Percentiles rank a stretch among this genome's conserved stretches.
Evolutionary conservation across 768 basidiomycete species (phyloP).

Genomic region (Lentinula boryana): DNA sequence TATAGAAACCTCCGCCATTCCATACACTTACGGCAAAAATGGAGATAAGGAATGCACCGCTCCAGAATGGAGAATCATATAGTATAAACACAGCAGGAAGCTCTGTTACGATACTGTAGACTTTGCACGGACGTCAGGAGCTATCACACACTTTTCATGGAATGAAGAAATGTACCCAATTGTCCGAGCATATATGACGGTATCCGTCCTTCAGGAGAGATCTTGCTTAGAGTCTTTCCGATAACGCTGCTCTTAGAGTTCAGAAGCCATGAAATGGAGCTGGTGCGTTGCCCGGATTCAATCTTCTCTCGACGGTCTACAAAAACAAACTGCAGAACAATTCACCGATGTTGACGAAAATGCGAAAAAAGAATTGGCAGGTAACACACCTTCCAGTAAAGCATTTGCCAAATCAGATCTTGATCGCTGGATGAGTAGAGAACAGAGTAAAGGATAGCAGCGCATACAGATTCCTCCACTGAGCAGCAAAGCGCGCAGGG

Average conservation of each 20-base stretch:
- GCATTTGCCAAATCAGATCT: slow-evolving; percentile 90
- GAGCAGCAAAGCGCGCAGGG: slow-evolving; percentile 68
- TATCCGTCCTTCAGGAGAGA: slow-evolving; percentile 60
- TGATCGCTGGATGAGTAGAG: slow-evolving; percentile 2
- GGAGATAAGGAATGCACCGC: slow-evolving; percentile 66
- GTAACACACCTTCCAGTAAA: slow-evolving; percentile 80
- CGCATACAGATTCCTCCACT: slow-evolving; percentile 79
- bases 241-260: slow-evolving; percentile 85
- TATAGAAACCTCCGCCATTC: slow-evolving; percentile 96
- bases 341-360: not conserved
- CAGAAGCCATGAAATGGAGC: slow-evolving; percentile 82
- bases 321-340: slow-evolving; percentile 60
- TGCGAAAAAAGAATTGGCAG: not conserved
- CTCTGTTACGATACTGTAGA: slow-evolving; percentile 82
- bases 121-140: slow-evolving; percentile 27
- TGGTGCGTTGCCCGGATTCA: slow-evolving; percentile 84
- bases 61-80: slow-evolving; percentile 77
- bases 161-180: slow-evolving; percentile 37
- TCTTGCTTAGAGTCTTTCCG: slow-evolving; percentile 58
- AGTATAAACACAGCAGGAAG: slow-evolving; percentile 79
- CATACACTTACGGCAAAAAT: slow-evolving; percentile 88
- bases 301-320: slow-evolving; percentile 87
- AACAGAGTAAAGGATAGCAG: not conserved
- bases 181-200: slow-evolving; percentile 81
- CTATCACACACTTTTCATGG: not conserved